Conservation (phyloP, 768 basidiomycete genomes). For the Panellus pusillus region DNA sequence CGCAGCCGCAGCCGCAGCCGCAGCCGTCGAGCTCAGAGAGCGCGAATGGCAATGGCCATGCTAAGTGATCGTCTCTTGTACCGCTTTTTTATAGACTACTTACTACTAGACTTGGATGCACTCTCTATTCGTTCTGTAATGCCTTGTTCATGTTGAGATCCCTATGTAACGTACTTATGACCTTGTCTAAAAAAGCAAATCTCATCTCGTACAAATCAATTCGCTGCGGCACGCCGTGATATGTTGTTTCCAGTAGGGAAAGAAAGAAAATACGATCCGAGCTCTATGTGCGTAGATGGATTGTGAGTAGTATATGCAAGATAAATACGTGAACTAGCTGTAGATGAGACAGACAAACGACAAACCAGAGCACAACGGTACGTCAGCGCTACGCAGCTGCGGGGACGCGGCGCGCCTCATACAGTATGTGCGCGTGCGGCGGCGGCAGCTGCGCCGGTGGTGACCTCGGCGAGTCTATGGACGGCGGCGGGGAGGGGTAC, state of each 20-base stretch:
- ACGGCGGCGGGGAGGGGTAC: conserved; percentile 50
- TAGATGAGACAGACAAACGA: background rate
- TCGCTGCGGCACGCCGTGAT: too few relatives aligned
- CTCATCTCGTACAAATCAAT: too few relatives aligned
- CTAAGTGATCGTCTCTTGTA: conserved; percentile 1
- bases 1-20: background rate
- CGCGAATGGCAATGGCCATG: conserved; percentile 12
- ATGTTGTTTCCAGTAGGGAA: too few relatives aligned
- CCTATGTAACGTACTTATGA: too few relatives aligned
- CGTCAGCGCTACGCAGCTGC: conserved; percentile 11
- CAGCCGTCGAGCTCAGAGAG: background rate
- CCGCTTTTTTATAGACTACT: background rate
- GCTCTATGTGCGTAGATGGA: too few relatives aligned
- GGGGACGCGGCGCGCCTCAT: conserved; percentile 18
- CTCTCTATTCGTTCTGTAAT: too few relatives aligned
- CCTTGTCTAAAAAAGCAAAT: too few relatives aligned
- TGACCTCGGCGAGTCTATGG: conserved; percentile 39
- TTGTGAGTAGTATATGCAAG: background rate
- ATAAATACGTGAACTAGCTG: conserved; percentile 3
- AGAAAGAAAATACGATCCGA: too few relatives aligned
- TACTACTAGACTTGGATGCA: background rate
- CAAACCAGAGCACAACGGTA: background rate
- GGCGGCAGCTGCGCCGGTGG: conserved; percentile 24
- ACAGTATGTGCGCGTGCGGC: conserved; percentile 16
- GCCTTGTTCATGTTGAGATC: too few relatives aligned